Percentiles rank a stretch among this genome's conserved stretches.
Evolutionary conservation across 1,139 yeast genomes (phyloP).

Genomic region (Yamadazyma mexicana): DNA sequence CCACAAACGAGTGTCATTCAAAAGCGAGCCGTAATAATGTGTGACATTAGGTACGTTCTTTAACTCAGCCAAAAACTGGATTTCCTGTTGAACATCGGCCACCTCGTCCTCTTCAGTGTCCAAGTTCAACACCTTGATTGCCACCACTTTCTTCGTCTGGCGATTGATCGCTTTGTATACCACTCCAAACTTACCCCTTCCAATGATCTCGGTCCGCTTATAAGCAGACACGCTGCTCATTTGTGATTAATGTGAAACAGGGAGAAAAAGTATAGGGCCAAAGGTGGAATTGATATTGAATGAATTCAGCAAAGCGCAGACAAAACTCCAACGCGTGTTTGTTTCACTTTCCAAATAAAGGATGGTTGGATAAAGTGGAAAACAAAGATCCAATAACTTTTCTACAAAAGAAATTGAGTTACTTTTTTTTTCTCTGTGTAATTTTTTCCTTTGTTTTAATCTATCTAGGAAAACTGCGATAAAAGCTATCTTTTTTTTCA

Average conservation of each 20-base stretch:
- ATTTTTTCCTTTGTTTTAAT: too few relatives aligned
- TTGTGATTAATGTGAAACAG: neutral
- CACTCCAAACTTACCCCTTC: constrained; percentile 95
- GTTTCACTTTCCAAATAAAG: neutral
- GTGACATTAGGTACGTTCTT: constrained; percentile 88
- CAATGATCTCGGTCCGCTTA: constrained; percentile 78
- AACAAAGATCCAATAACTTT: neutral
- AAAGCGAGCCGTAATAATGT: constrained; percentile 84
- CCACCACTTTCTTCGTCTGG: constrained; percentile 74
- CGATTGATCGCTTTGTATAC: constrained; percentile 77
- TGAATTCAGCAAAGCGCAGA: too few relatives aligned
- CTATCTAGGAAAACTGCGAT: neutral
- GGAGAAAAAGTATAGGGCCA: too few relatives aligned
- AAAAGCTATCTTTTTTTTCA: neutral
- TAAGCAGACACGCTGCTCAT: constrained; percentile 12
- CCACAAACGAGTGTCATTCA: constrained; percentile 90
- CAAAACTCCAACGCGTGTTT: neutral
- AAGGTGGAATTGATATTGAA: too few relatives aligned
- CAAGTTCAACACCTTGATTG: constrained; percentile 87
- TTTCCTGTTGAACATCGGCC: constrained; percentile 90
- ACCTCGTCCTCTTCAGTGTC: constrained; percentile 96
- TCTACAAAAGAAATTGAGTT: neutral
- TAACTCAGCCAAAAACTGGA: constrained; percentile 79
- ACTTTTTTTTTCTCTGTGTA: neutral
- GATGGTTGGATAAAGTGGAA: neutral